These are phyloP conservation scores for Iberis pinnata DNA, from an alignment of 345 rosid genomes.

Conservation along the genomic window DNA sequence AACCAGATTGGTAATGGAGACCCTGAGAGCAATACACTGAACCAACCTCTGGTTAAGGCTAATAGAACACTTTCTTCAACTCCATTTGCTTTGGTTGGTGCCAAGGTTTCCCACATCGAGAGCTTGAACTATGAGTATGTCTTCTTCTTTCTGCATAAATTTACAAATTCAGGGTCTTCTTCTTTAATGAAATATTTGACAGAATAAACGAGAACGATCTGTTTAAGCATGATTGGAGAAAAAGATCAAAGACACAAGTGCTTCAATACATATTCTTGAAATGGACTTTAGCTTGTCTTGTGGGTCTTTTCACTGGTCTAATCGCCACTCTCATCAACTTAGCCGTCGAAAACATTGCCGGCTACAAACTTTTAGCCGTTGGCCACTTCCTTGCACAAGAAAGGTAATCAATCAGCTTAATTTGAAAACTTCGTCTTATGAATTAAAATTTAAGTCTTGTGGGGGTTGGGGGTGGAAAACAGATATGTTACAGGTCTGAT, in stretches of 20 bases:
- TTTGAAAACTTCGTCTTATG: background rate
- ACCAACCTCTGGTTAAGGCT: constrained; percentile 71
- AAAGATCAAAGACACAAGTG: constrained; percentile 73
- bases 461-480: no score
- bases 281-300: constrained; percentile 74
- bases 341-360: constrained; percentile 85
- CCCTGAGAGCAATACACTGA: constrained; percentile 54
- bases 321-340: constrained; percentile 80
- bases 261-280: constrained; percentile 74
- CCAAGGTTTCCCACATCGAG: constrained; percentile 78
- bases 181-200: constrained; percentile 3
- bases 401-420: constrained; percentile 36
- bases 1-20: constrained; percentile 34
- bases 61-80: constrained; percentile 62
- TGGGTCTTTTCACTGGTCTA: constrained; percentile 77
- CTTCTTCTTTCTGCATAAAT: background rate
- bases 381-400: constrained; percentile 45
- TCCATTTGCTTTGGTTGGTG: constrained; percentile 77
- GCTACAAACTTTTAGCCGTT: constrained; percentile 79
- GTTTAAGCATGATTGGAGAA: constrained; percentile 96
- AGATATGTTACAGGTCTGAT: constrained; percentile 60
- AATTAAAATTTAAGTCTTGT: background rate
- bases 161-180: no score
- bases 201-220: constrained; percentile 90
- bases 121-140: constrained; percentile 88